Evolutionary conservation across 129 eudicot species (phyloP), one percentile per base, ranked within the genome.

Genomic region (Chrysanthemum seticuspe): DNA sequence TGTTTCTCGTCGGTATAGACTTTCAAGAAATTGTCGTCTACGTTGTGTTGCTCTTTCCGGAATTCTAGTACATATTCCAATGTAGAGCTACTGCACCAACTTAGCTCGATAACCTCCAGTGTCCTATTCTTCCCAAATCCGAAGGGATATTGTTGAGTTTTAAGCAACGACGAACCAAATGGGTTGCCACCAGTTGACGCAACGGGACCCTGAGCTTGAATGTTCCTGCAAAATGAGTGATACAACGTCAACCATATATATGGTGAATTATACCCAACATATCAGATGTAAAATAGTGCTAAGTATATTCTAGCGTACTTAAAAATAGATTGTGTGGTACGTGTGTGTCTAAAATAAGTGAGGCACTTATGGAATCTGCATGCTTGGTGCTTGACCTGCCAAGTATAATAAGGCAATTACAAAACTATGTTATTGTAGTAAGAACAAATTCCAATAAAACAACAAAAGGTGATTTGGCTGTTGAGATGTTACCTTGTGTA

Each of bases 201-300:
- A 62, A 86, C 90, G 10, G 87, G 86, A 56, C 88, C 97, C 57
- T 83, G 91, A 21, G 89, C 68, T 65, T 80, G 85, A 80, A 87
- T 80, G 53, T 80, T 84, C 89, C 96, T 91, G 85, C 80, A 86
- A 78, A 78, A 72, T 31, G 52, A 23, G 15, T 66, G n/a, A 65
- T 15, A 47, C 15, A 5, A 19, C 16, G 36, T 15, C 45, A 62
- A 16, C 64, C 23, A 12, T 70, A 49, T 8, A 12, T 70, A 49
- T 8, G 15, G 45, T 21, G 13, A 7, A 53, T n/a, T 2, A 52
- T 57, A 64, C 31, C 31, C 31, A 29, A 29, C 31, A 29, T 29
- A 29, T 29, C 31, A 29, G 31, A 3, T 29, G 31, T 29, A 21
- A 4, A 7, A 21, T 1, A 14, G 31, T 18, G 25, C 19, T 19